Base-by-base conservation (phyloP, 305 asterid genomes). In the Andrographis paniculata region DNA sequence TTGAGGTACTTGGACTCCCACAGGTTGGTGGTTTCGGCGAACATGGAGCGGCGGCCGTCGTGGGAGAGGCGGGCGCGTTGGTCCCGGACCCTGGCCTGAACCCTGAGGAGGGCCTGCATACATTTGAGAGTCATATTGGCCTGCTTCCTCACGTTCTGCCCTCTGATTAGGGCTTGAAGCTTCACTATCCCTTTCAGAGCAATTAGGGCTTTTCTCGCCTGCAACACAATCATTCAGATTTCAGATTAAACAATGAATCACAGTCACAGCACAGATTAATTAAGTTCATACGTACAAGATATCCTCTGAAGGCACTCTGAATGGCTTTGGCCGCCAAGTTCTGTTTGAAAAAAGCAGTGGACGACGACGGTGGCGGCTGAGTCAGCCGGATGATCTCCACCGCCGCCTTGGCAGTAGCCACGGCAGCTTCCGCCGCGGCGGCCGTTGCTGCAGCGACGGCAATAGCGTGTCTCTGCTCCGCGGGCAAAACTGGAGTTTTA, bases 81-180 rank as follows among this genome's bases (percentile, higher is more conserved):
- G 48, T 87, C 94, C 5, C 86, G 83, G 41, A 88, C 81, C 33
- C 94, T 73, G 19, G 94, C 80, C 68, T 88, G 97, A 56, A 88
- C 84, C 10, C 93, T 72, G 47, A 88, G 85, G 63, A 88, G 63
- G 31, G 97, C 84, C 53, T 88, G 94, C 97, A 88, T 82, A 79
- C 93, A 88, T 53, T 68, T 79, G 58, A 88, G 76, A 0, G 95
- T 84, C 84, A 81, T 78, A 60, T 78, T 77, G 0, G 97, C 95
- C 61, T 88, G 95, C 59, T 77, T 84, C 46, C 97, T 44, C 3
- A 84, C 95, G 28, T 77, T 84, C 70, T 88, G 97, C 48, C 97
- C 97, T 65, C 97, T 73, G 50, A 88, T 73, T 19, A 88, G 56
- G n/a, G 97, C 97, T 69, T 88, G 97, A 41, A 88, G 89, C 55